Evolutionary conservation across 805 yeast species (phyloP).

Genomic region (Wickerhamiella vanderwaltii): DNA sequence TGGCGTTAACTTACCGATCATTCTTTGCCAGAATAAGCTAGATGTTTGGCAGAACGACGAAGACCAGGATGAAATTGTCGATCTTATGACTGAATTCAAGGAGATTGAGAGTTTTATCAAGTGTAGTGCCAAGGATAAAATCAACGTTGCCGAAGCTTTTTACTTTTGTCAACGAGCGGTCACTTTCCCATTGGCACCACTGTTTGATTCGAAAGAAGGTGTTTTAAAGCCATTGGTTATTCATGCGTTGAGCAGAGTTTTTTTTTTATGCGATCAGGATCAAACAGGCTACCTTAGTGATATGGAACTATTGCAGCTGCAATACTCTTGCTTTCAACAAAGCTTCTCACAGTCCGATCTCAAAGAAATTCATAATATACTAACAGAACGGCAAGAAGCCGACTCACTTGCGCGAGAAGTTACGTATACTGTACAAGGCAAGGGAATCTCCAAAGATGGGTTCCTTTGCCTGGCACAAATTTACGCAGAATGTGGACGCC

Average conservation of each 20-base stretch:
- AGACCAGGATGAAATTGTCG: constrained; percentile 68
- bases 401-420: constrained; percentile 12
- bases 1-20: constrained; percentile 91
- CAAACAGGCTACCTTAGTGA: constrained; percentile 76
- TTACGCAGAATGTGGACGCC: constrained; percentile 84
- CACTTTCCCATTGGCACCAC: constrained; percentile 83
- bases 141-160: constrained; percentile 82
- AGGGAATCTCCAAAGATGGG: constrained; percentile 61
- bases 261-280: constrained; percentile 73
- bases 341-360: constrained; percentile 33
- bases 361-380: constrained; percentile 30
- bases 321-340: constrained; percentile 61
- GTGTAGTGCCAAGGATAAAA: constrained; percentile 71
- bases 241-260: constrained; percentile 66
- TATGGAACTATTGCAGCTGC: constrained; percentile 57
- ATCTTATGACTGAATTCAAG: constrained; percentile 77
- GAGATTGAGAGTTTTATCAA: constrained; percentile 88
- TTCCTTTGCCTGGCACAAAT: constrained; percentile 66
- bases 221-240: constrained; percentile 64
- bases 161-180: constrained; percentile 90
- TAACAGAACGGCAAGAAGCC: constrained; percentile 27
- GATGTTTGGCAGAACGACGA: constrained; percentile 29
- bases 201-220: constrained; percentile 85
- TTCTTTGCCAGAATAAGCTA: constrained; percentile 73
- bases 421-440: constrained; percentile 17